phyloP scores from a whole-genome alignment of 2,329 filamentous ascomycete species.

The Basipetospora chlamydospora region DNA sequence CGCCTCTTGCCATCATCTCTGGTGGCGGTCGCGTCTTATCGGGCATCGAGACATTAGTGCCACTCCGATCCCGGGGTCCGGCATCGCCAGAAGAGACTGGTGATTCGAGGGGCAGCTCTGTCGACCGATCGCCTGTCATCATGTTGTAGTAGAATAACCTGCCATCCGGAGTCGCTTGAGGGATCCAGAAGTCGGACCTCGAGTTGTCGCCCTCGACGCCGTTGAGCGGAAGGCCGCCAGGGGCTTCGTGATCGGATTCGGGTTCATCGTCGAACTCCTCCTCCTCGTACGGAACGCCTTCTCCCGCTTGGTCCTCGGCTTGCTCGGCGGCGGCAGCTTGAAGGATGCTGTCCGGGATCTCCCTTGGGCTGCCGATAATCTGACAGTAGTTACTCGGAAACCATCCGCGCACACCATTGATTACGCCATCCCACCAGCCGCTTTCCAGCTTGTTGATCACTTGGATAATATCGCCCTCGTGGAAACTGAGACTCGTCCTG shows the following conservation, averaged over 20 bases:
- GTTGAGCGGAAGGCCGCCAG: slow-evolving; percentile 52
- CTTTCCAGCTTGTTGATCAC: slow-evolving; percentile 97
- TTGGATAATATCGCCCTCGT: slow-evolving; percentile 92
- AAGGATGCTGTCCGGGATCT: slow-evolving; percentile 48
- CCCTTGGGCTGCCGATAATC: slow-evolving; percentile 63
- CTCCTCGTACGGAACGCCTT: slow-evolving; percentile 53
- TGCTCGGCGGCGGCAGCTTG: slow-evolving; percentile 5
- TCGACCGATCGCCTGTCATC: slow-evolving; percentile 84
- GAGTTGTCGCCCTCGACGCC: slow-evolving; percentile 53
- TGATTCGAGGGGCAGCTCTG: slow-evolving; percentile 87
- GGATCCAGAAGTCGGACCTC: slow-evolving; percentile 94
- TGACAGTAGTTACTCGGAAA: slow-evolving; percentile 99
- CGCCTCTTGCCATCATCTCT: slow-evolving; percentile 78
- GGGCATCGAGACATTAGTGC: slow-evolving; percentile 70
- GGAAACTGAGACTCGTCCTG: slow-evolving; percentile 90
- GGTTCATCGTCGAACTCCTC: slow-evolving; percentile 54
- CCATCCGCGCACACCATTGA: slow-evolving; percentile 93
- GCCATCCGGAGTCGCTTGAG: slow-evolving; percentile 87
- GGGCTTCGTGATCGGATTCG: slow-evolving; percentile 47
- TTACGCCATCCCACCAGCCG: slow-evolving; percentile 98
- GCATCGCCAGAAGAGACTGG: slow-evolving; percentile 67
- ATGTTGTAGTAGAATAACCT: slow-evolving; percentile 97
- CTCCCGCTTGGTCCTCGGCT: slow-evolving; percentile 45
- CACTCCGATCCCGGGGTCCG: slow-evolving; percentile 62
- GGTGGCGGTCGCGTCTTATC: slow-evolving; percentile 81